Percentiles rank a stretch among this genome's conserved stretches.
Evolutionary conservation across 2,329 filamentous ascomycete genomes (phyloP).

Genomic region (Penicillium corylophilum): DNA sequence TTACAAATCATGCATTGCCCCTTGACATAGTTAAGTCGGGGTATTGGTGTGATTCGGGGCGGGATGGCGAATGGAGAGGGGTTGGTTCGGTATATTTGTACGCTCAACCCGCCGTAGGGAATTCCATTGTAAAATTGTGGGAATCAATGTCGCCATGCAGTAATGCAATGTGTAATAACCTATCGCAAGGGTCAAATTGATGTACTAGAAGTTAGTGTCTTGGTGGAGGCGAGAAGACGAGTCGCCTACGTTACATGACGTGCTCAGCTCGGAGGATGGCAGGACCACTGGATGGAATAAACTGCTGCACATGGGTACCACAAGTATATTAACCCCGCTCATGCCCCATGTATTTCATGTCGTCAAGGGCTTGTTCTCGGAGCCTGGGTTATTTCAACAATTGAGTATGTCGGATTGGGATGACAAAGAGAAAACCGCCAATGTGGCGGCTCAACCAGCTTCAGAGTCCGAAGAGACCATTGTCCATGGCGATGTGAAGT

Average conservation of each 20-base stretch:
- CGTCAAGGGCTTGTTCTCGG: not conserved
- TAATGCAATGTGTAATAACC: not conserved
- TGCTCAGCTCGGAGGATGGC: not conserved
- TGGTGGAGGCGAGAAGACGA: not conserved
- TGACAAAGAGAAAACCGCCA: not conserved
- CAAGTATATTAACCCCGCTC: not conserved
- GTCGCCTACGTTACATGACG: not conserved
- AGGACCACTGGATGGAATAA: not conserved
- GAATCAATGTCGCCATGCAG: not conserved
- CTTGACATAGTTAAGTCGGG: not conserved
- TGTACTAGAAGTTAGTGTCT: not conserved
- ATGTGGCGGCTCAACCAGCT: not conserved
- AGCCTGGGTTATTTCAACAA: not conserved
- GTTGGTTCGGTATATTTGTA: not conserved
- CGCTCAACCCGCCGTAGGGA: not conserved
- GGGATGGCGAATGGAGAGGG: not conserved
- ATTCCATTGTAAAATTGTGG: not conserved
- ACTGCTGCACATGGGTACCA: not conserved
- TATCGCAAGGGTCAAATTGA: not conserved
- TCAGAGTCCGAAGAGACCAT: not conserved
- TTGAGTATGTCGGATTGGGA: not conserved
- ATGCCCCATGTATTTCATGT: no score
- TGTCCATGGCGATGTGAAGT: conserved; percentile 1
- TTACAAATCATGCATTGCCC: no score
- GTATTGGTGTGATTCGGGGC: not conserved